Evolutionary conservation across 768 basidiomycete genomes (phyloP).

Genomic region (Neoboletus brunneissimus): DNA sequence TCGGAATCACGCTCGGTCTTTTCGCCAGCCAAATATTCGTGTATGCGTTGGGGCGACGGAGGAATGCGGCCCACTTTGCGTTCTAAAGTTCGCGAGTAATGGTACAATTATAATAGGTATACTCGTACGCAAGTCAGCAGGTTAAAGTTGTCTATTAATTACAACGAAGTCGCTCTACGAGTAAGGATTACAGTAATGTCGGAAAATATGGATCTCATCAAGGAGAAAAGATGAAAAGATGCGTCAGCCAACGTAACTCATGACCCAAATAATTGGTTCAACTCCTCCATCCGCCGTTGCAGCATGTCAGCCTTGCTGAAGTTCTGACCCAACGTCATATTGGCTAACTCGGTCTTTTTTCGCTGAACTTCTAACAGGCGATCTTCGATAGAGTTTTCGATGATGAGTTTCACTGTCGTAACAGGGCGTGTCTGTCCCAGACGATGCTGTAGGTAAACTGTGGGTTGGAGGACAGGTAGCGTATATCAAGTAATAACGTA

Average conservation of each 20-base stretch:
- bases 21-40: slow-evolving; percentile 77
- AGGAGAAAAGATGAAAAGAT: slow-evolving; percentile 16
- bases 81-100: slow-evolving; percentile 44
- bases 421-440: slow-evolving; percentile 93
- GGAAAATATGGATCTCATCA: slow-evolving; percentile 20
- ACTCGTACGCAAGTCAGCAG: neutral
- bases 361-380: slow-evolving; percentile 89
- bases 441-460: slow-evolving; percentile 64
- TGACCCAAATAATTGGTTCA: slow-evolving; percentile 68
- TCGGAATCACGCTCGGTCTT: slow-evolving; percentile 81
- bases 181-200: slow-evolving; percentile 30
- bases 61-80: slow-evolving; percentile 71
- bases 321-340: slow-evolving; percentile 87
- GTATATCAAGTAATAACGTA: slow-evolving; percentile 39
- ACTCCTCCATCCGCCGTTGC: slow-evolving; percentile 85
- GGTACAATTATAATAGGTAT: neutral
- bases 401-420: slow-evolving; percentile 88
- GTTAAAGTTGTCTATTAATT: slow-evolving; percentile 29
- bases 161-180: slow-evolving; percentile 29
- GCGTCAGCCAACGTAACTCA: slow-evolving; percentile 28
- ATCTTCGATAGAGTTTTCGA: slow-evolving; percentile 91
- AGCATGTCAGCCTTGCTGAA: slow-evolving; percentile 86
- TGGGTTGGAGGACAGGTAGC: neutral
- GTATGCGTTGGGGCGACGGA: slow-evolving; percentile 71
- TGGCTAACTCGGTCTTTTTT: slow-evolving; percentile 92